Conservation (phyloP, 2,329 filamentous ascomycete species). For the Talaromyces rugulosus region DNA sequence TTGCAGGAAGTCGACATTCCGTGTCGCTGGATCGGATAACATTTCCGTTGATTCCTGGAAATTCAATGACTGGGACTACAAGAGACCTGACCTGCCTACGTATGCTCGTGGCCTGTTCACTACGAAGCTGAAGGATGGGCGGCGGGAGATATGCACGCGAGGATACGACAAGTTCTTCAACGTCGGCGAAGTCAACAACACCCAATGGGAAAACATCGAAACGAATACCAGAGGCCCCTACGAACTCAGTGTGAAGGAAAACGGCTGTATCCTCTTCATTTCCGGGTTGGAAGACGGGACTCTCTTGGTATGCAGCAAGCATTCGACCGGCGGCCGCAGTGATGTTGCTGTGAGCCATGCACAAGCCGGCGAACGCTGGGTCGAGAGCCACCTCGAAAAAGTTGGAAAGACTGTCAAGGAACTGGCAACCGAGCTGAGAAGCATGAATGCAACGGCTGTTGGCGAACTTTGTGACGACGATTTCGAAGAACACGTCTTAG, state of each 20-base stretch:
- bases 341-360: constrained; percentile 77
- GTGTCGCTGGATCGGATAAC: constrained; percentile 60
- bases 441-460: constrained; percentile 87
- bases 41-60: constrained; percentile 85
- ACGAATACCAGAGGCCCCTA: constrained; percentile 78
- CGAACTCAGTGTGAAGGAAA: constrained; percentile 95
- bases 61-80: constrained; percentile 95
- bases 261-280: constrained; percentile 99
- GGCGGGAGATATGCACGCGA: constrained; percentile 74
- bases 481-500: constrained; percentile 95
- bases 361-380: constrained; percentile 72
- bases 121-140: constrained; percentile 60
- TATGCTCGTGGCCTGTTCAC: constrained; percentile 95
- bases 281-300: constrained; percentile 85
- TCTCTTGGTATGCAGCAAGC: constrained; percentile 96
- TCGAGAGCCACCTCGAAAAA: constrained; percentile 71
- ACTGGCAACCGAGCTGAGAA: constrained; percentile 68
- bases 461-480: constrained; percentile 93
- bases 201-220: constrained; percentile 77
- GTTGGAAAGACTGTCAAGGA: constrained; percentile 76
- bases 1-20: constrained; percentile 76
- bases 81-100: constrained; percentile 76
- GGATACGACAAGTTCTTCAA: constrained; percentile 99
- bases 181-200: constrained; percentile 72
- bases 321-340: constrained; percentile 79